Percentiles rank a stretch among this genome's conserved stretches.
Conservation (phyloP, 2,329 filamentous ascomycete genomes). For the Incumbomyces lentus region DNA sequence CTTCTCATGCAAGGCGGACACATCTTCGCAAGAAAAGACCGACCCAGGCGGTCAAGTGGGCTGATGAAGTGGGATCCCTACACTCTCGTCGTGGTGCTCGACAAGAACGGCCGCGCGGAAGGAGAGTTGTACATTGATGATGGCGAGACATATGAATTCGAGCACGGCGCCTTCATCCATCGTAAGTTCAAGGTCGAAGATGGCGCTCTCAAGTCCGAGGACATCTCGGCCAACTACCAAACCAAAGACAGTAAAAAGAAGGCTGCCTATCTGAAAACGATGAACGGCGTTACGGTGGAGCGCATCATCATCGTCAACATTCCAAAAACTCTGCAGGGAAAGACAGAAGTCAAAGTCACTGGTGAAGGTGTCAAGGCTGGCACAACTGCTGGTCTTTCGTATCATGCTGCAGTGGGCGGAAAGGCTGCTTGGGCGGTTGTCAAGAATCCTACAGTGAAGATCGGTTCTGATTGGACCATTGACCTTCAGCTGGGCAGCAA, state of each 20-base stretch:
- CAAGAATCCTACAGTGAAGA: slow-evolving; percentile 50
- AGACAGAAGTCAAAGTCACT: slow-evolving; percentile 43
- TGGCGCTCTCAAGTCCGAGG: slow-evolving; percentile 56
- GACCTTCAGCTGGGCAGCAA: slow-evolving; percentile 34
- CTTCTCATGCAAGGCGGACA: slow-evolving; percentile 88
- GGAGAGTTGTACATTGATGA: slow-evolving; percentile 88
- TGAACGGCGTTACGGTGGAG: slow-evolving; percentile 69
- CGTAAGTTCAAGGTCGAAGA: slow-evolving; percentile 60
- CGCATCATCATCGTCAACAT: slow-evolving; percentile 76
- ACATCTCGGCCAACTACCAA: slow-evolving; percentile 37
- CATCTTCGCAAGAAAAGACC: slow-evolving; percentile 81
- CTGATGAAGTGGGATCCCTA: slow-evolving; percentile 94
- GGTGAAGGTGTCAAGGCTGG: slow-evolving; percentile 37
- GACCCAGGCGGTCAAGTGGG: slow-evolving; percentile 70
- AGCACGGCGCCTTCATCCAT: slow-evolving; percentile 79
- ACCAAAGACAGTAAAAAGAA: slow-evolving; percentile 49
- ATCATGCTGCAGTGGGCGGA: slow-evolving; percentile 44
- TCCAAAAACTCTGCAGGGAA: slow-evolving; percentile 58
- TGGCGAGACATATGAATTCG: slow-evolving; percentile 81
- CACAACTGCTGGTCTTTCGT: slow-evolving; percentile 47
- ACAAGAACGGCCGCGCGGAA: slow-evolving; percentile 58
- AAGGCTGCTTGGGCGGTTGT: slow-evolving; percentile 55
- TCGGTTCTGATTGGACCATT: slow-evolving; percentile 56
- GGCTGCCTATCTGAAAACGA: slow-evolving; percentile 65
- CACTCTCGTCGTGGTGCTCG: slow-evolving; percentile 70